Evolutionary conservation across 208 protist species (phyloP), one percentile per base, ranked within the genome.

Genomic region (Leishmania turanica): DNA sequence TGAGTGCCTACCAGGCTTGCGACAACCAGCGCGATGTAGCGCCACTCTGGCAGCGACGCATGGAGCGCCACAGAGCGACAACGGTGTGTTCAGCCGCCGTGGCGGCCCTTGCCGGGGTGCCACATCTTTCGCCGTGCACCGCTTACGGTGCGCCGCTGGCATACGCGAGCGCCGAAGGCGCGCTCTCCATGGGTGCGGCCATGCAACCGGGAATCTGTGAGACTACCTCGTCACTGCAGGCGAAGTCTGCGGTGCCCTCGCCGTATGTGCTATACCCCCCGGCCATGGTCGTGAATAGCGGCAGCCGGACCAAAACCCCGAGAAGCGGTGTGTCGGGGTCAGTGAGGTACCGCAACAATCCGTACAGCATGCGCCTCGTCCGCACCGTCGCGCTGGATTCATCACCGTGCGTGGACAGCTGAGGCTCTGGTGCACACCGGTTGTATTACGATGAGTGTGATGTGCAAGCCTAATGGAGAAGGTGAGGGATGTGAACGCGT

Each of bases 261-360:
- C 81, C 69, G 9, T 47, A 65, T 47, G 31, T 54, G 54, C 7
- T 31, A n/a, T 27, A 51, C 6, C 11, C 70, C 34, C 81, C 72
- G 37, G 8, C 75, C 8, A 68, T 66, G 54, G 37, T 66, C 7
- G 7, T 77, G 56, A 60, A 64, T 56, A 49, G 73, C 54, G 37
- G 62, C 56, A 72, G 77, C 53, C 68, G 77, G 64, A 8, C 40
- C 27, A 78, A 77, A 4, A 76, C 76, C 19, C 62, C 60, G n/a
- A 54, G 47, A 47, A 60, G 17, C n/a, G 75, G 76, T 11, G 56
- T 19, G 19, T 68, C 65, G 6, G 75, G 75, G 19, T 73, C 76
- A 60, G 51, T 62, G 42, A 83, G 86, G 40, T 89, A 87, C 69
- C 82, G 86, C 45, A 83, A 89, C 69, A 89, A 89, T 75, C 86